These are phyloP conservation scores for Dactylella cylindrospora DNA, from an alignment of 2,329 filamentous ascomycete genomes.

Conservation along the genomic window DNA sequence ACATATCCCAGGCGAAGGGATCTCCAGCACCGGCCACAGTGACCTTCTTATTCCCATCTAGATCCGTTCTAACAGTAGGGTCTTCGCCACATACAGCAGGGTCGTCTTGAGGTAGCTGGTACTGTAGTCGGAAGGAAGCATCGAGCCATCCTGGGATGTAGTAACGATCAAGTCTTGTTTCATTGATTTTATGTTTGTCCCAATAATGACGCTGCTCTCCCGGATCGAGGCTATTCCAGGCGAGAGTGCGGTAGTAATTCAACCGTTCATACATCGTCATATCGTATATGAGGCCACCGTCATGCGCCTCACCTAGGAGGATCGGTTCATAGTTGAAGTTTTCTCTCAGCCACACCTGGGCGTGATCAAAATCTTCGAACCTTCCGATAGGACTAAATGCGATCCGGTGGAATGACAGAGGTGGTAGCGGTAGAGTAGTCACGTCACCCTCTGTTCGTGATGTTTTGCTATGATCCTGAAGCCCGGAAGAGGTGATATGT, in stretches of 20 bases:
- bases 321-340: conserved; percentile 26
- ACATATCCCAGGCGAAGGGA: too few relatives aligned
- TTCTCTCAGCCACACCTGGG: neutral
- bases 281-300: conserved; percentile 10
- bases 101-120: too few relatives aligned
- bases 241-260: conserved; percentile 21
- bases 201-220: conserved; percentile 6
- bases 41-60: too few relatives aligned
- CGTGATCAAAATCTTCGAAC: conserved; percentile 2
- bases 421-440: conserved; percentile 14
- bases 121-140: too few relatives aligned
- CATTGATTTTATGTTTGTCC: conserved; percentile 7
- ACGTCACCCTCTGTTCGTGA: neutral
- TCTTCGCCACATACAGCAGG: too few relatives aligned
- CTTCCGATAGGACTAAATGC: conserved; percentile 10
- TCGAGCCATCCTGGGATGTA: too few relatives aligned
- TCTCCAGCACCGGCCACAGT: too few relatives aligned
- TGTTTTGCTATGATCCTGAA: too few relatives aligned
- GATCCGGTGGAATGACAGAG: conserved; percentile 18
- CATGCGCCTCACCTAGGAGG: neutral
- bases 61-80: too few relatives aligned
- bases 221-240: conserved; percentile 17
- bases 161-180: too few relatives aligned
- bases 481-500: too few relatives aligned
- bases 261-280: conserved; percentile 28